Conservation (phyloP, 2,329 filamentous ascomycete species). For the Tolypocladium nubicola region DNA sequence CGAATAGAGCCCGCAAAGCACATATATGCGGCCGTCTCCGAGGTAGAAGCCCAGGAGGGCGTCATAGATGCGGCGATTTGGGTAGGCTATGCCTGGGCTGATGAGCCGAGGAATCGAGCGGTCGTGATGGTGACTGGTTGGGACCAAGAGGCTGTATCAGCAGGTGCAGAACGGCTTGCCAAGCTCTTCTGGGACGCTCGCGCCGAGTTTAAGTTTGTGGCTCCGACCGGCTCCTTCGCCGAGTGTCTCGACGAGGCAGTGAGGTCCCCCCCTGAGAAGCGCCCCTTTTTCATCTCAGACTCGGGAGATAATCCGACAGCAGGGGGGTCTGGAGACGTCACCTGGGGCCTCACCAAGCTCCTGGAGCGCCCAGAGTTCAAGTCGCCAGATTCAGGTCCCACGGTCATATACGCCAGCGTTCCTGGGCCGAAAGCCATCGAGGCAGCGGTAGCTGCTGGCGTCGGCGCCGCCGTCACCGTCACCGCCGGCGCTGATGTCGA, state of each 20-base stretch:
- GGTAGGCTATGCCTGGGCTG: slow-evolving; percentile 47
- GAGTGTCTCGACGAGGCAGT: slow-evolving; percentile 37
- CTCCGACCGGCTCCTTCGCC: slow-evolving; percentile 34
- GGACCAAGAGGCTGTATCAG: slow-evolving; percentile 25
- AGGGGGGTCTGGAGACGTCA: slow-evolving; percentile 42
- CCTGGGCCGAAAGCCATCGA: slow-evolving; percentile 33
- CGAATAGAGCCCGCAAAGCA: slow-evolving; percentile 39
- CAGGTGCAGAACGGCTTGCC: slow-evolving; percentile 33
- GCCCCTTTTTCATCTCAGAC: slow-evolving; percentile 43
- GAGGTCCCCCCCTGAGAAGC: slow-evolving; percentile 16
- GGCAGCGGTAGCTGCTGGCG: slow-evolving; percentile 29
- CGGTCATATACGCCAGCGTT: slow-evolving; percentile 42
- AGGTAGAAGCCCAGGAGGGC: slow-evolving; percentile 26
- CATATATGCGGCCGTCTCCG: slow-evolving; percentile 36
- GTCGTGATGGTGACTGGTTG: slow-evolving; percentile 40
- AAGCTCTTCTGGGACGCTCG: slow-evolving; percentile 35
- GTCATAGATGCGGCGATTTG: slow-evolving; percentile 42
- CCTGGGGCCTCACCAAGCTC: slow-evolving; percentile 36
- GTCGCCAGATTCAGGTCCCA: slow-evolving; percentile 18
- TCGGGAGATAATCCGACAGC: slow-evolving; percentile 46
- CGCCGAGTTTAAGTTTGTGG: slow-evolving; percentile 39
- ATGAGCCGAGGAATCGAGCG: slow-evolving; percentile 40
- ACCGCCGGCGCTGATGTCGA: slow-evolving; percentile 40
- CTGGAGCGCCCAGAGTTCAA: slow-evolving; percentile 34
- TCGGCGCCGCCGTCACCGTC: slow-evolving; percentile 36